Percentiles rank a stretch among this genome's conserved stretches.
These are phyloP conservation scores for Piromyces sp. DNA, from an alignment of 192 early-diverging fungal genomes.

Conservation along the genomic window DNA sequence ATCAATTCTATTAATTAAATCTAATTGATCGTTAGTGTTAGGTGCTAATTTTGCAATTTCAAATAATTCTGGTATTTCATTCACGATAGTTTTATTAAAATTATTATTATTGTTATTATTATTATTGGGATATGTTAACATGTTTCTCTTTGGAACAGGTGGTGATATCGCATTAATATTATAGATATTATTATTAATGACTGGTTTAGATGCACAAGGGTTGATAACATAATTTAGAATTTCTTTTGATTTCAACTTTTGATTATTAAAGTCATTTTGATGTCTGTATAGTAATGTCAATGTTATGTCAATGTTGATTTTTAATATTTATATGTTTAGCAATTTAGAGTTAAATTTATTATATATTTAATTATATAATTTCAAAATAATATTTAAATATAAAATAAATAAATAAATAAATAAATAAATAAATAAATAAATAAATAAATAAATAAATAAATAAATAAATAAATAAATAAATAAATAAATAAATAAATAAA, in stretches of 20 bases:
- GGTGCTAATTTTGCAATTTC: not conserved
- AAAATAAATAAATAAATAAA: too few relatives aligned
- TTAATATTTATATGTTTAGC: too few relatives aligned
- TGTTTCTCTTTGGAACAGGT: not conserved
- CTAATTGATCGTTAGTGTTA: not conserved
- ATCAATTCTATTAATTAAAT: not conserved
- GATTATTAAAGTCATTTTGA: not conserved
- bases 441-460: too few relatives aligned
- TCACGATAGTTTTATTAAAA: not conserved
- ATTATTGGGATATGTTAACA: not conserved
- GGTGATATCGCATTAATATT: not conserved
- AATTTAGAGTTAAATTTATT: too few relatives aligned
- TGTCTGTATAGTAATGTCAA: too few relatives aligned
- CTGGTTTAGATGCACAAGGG: not conserved
- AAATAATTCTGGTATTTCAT: not conserved
- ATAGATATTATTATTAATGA: not conserved
- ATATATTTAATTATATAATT: too few relatives aligned
- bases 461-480: too few relatives aligned
- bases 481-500: too few relatives aligned
- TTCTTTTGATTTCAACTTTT: not conserved
- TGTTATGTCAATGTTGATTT: too few relatives aligned
- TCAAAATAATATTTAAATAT: too few relatives aligned
- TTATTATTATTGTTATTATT: not conserved
- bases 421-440: too few relatives aligned
- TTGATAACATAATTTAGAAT: not conserved